Base-by-base conservation (phyloP, 2,329 filamentous ascomycete genomes). In the Juglanconis oblonga region DNA sequence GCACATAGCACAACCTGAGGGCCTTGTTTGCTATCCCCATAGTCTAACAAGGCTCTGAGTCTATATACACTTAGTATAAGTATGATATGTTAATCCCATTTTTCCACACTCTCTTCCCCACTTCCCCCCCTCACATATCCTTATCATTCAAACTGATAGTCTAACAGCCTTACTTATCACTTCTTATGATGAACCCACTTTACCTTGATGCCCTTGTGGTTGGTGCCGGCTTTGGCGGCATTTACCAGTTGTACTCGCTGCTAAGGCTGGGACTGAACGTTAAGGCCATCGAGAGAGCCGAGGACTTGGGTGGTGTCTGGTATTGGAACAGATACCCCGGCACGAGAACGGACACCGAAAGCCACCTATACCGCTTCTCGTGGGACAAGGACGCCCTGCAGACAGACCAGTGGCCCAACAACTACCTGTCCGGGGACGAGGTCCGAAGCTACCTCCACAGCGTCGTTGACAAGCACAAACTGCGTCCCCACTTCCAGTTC, bases 401-500 rank as follows among this genome's bases (percentile, higher is more conserved):
- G 32, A 72, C 74, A 47, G 83, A 75, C 73, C 73, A 70, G 29
- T 83, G 78, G 74, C 68, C 69, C 13, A 67, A 76, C 62, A 66
- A 70, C 33, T 80, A 75, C 56, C 75, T 77, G 3, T 66, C 58
- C 32, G 69, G 71, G 57, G 64, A 70, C 6, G 76, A 82, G 61
- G 63, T 82, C 1, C 71, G 72, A 14, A 63, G 53, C 4, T 83
- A 84, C 65, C 81, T 83, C 52, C 66, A 72, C 14, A 76, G 80
- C 61, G 72, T 82, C 3, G 79, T 76, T 52, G 69, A 76, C n/a
- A 74, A 74, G 4, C 70, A 77, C 53, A 69, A 76, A 17, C 66
- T 82, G 4, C 76, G 73, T 45, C 77, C 75, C 36, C 74, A 80
- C 45, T 74, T 72, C n/a, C 70, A 70, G 5, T 85, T 81, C 67